phyloP scores from a whole-genome alignment of 2,329 filamentous ascomycete species.

The Clonostachys rosea region DNA sequence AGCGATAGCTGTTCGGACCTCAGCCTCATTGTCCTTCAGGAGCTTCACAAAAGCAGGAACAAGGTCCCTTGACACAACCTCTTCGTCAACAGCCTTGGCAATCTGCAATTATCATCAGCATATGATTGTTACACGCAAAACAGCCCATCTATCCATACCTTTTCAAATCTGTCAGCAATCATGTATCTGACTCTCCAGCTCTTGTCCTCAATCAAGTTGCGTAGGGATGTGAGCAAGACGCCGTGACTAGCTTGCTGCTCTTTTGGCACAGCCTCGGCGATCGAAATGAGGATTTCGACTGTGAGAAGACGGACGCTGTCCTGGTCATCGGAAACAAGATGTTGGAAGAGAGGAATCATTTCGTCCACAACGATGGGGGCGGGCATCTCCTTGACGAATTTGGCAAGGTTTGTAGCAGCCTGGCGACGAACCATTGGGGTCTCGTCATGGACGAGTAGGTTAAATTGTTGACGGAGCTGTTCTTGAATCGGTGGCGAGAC shows the following conservation, averaged over 20 bases:
- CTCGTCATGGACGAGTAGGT: constrained; percentile 92
- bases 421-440: constrained; percentile 98
- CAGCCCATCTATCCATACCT: constrained; percentile 48
- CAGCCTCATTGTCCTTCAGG: constrained; percentile 94
- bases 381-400: constrained; percentile 97
- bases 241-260: constrained; percentile 97
- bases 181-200: constrained; percentile 99
- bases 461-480: constrained; percentile 86
- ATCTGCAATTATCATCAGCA: constrained; percentile 52
- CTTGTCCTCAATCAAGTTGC: constrained; percentile 96
- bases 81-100: constrained; percentile 95
- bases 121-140: not conserved
- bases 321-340: constrained; percentile 93
- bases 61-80: constrained; percentile 88
- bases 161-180: constrained; percentile 98
- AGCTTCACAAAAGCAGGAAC: constrained; percentile 97
- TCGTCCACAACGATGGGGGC: constrained; percentile 89
- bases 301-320: constrained; percentile 95
- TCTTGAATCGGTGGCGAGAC: constrained; percentile 85
- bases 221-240: constrained; percentile 82
- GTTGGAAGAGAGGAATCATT: constrained; percentile 98
- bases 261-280: constrained; percentile 95
- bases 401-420: constrained; percentile 91
- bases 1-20: constrained; percentile 93
- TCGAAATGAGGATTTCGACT: constrained; percentile 92